phyloP scores from a whole-genome alignment of 257 asterid genomes.

The Phtheirospermum japonicum region DNA sequence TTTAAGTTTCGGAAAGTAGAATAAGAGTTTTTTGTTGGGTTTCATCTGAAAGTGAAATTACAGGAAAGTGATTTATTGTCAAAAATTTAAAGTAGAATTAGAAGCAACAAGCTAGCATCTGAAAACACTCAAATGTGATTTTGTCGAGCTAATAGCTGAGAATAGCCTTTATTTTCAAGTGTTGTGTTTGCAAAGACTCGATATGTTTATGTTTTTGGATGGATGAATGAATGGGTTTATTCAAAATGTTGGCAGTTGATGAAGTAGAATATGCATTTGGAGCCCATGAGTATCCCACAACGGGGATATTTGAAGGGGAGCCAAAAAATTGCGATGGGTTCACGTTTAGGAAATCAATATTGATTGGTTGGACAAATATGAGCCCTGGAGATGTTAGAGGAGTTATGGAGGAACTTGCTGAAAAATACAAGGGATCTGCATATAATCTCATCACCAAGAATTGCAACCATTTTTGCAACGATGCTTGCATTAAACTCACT shows the following conservation, averaged over 20 bases:
- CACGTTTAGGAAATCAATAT: constrained; percentile 50
- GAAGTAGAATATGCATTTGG: constrained; percentile 75
- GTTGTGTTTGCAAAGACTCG: no score
- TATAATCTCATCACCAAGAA: constrained; percentile 61
- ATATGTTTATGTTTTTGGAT: no score
- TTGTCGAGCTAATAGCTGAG: no score
- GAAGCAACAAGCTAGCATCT: no score
- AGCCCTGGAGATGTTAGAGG: constrained; percentile 35
- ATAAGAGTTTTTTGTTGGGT: no score
- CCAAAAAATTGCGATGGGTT: constrained; percentile 59
- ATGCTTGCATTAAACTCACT: constrained; percentile 48
- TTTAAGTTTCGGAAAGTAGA: no score
- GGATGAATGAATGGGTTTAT: no score
- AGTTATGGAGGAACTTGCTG: constrained; percentile 47
- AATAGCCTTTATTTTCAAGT: no score
- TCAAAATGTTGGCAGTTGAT: constrained; percentile 35
- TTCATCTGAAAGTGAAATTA: no score
- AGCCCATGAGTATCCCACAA: constrained; percentile 60
- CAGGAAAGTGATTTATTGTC: no score
- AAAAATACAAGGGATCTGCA: constrained; percentile 47
- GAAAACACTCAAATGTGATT: no score
- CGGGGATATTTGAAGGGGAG: constrained; percentile 62
- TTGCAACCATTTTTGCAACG: constrained; percentile 76
- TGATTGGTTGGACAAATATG: constrained; percentile 58
- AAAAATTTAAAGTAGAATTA: no score